phyloP scores from a whole-genome alignment of 768 basidiomycete species.

The Sutorius australiensis region DNA sequence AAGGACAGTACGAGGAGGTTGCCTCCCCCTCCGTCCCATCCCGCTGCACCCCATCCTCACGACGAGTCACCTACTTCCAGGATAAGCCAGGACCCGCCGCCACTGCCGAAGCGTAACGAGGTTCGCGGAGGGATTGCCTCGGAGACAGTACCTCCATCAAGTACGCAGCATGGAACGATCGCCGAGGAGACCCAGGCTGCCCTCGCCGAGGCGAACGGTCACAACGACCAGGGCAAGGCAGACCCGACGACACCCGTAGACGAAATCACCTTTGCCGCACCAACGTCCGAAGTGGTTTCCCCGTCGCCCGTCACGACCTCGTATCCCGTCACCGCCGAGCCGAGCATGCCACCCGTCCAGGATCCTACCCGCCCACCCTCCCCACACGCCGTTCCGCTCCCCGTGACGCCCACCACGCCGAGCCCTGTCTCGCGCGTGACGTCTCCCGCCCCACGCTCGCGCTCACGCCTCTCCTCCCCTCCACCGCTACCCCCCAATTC shows the following conservation, averaged over 20 bases:
- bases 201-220: background rate
- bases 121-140: slow-evolving; percentile 28
- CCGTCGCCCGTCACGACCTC: background rate
- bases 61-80: slow-evolving; percentile 12
- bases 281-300: slow-evolving; percentile 6
- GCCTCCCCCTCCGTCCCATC: slow-evolving; percentile 26
- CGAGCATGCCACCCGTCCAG: slow-evolving; percentile 1
- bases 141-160: slow-evolving; percentile 2
- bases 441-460: slow-evolving; percentile 30
- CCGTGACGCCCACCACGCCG: slow-evolving; percentile 21
- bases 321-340: slow-evolving; percentile 8
- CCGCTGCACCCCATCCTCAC: slow-evolving; percentile 22
- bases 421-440: slow-evolving; percentile 24
- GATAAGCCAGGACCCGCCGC: slow-evolving; percentile 36
- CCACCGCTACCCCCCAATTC: slow-evolving; percentile 28
- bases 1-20: slow-evolving; percentile 22
- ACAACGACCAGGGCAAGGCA: slow-evolving; percentile 7
- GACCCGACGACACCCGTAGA: slow-evolving; percentile 18
- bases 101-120: slow-evolving; percentile 48
- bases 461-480: slow-evolving; percentile 29
- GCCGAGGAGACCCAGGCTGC: slow-evolving; percentile 3
- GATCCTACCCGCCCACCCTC: slow-evolving; percentile 14
- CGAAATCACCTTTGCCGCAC: slow-evolving; percentile 19
- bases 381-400: slow-evolving; percentile 22
- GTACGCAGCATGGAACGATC: background rate